Conservation (phyloP, 2,329 filamentous ascomycete species). For the Diaporthe sp. region DNA sequence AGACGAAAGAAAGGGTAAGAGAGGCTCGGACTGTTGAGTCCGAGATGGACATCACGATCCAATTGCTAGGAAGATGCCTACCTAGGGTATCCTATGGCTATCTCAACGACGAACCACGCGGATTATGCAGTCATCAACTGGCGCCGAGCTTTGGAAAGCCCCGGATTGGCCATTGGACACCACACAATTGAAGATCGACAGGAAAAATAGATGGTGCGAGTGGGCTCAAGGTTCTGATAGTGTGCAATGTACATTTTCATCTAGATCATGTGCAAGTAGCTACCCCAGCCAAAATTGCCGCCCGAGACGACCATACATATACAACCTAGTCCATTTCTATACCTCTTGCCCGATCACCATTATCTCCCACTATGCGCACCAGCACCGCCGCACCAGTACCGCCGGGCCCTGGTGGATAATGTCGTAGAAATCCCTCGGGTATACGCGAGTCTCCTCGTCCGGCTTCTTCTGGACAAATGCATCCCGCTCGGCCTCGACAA, state of each 20-base stretch:
- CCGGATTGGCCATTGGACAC: neutral
- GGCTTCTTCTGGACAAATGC: neutral
- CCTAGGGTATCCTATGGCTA: neutral
- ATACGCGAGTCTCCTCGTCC: neutral
- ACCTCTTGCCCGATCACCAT: too few relatives aligned
- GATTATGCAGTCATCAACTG: conserved; percentile 6
- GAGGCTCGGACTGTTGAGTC: neutral
- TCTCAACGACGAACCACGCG: neutral
- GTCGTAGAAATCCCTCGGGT: neutral
- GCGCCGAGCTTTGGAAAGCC: neutral
- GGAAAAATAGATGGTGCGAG: neutral
- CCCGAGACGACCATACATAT: neutral
- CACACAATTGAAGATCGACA: neutral
- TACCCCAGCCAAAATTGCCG: neutral
- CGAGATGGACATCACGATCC: neutral
- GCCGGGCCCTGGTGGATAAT: neutral
- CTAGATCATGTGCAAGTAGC: neutral
- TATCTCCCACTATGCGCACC: neutral
- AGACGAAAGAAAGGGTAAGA: neutral
- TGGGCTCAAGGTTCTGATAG: neutral
- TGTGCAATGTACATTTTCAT: neutral
- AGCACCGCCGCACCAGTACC: neutral
- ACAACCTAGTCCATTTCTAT: too few relatives aligned
- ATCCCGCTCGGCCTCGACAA: neutral
- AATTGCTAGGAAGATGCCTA: neutral